Conservation (phyloP, 805 yeast genomes). For the Suhomyces vadensis region DNA sequence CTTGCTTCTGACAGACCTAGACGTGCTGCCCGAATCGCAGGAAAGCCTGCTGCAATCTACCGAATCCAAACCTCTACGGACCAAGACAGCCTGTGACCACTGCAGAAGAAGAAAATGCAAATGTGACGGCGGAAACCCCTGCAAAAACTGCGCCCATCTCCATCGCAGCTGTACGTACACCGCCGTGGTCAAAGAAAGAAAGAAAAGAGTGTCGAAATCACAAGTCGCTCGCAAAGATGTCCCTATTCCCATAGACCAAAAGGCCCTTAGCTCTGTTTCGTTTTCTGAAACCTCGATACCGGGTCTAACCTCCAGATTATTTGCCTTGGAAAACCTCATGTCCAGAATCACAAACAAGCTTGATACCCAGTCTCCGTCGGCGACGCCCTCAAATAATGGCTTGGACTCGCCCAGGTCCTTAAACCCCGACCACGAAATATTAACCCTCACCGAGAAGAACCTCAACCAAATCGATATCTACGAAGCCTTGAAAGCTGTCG, state of each 20-base stretch:
- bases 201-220: constrained; percentile 2
- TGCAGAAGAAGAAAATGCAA: constrained; percentile 46
- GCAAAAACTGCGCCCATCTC: constrained; percentile 22
- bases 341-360: constrained; percentile 17
- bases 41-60: neutral
- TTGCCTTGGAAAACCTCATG: constrained; percentile 18
- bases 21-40: too few relatives aligned
- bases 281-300: constrained; percentile 5
- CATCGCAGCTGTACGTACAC: constrained; percentile 21
- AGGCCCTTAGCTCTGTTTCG: too few relatives aligned
- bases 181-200: constrained; percentile 19
- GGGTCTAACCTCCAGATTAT: constrained; percentile 15
- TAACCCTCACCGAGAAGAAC: neutral
- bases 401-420: too few relatives aligned
- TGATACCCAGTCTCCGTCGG: constrained; percentile 1
- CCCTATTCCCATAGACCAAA: neutral
- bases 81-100: constrained; percentile 48
- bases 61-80: constrained; percentile 21
- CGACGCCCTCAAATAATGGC: too few relatives aligned
- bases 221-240: neutral
- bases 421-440: neutral
- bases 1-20: too few relatives aligned
- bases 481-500: too few relatives aligned
- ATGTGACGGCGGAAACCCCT: constrained; percentile 37
- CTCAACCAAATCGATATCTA: neutral